Base-by-base conservation (phyloP, 2,329 filamentous ascomycete species). In the Claviceps sp. region DNA sequence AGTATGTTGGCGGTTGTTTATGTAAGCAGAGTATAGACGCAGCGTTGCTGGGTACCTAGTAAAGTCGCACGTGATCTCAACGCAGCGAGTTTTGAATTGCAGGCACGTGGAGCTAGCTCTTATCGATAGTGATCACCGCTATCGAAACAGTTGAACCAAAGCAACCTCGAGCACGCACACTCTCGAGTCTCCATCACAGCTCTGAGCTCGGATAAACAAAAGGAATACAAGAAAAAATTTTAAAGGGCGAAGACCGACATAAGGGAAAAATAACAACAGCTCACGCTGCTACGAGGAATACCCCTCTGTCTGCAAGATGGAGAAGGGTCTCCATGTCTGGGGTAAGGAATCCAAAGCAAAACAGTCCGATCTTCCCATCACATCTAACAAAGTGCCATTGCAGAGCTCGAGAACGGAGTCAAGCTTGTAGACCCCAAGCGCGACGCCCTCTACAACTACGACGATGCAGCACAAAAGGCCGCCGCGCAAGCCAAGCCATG, bases 391-490 rank as follows among this genome's bases (percentile, higher is more conserved):
- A 13, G 30, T 37, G n/a, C 18, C 26, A 16, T n/a, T 18, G 13
- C 55, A 95, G 91, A 95, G 77, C 80, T 93, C 64, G 88, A 95
- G 66, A 95, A 95, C 68, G 82, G 85, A 55, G 74, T 89, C 70
- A 78, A 84, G 65, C 79, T 96, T 55, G 82, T 95, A 62, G 90
- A 98, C 65, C 79, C 87, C 50, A 81, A 81, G 59, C 87, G 89
- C 62, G 93, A 98, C 69, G 89, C 89, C 46, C 87, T 98, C 61
- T 98, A 96, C 75, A 77, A 79, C 63, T 95, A 93, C 73, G 80
- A 89, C 58, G 67, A 74, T 55, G 74, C 74, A 2, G 78, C 80
- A 44, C 85, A 93, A 61, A 86, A 85, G 63, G 71, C 75, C 40
- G 77, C 86, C 58, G 77, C 76, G 56, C 70, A 76, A 11, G 72